Evolutionary conservation across 177 flowering plant genomes (phyloP).

Genomic region (Vitis hybrid): DNA sequence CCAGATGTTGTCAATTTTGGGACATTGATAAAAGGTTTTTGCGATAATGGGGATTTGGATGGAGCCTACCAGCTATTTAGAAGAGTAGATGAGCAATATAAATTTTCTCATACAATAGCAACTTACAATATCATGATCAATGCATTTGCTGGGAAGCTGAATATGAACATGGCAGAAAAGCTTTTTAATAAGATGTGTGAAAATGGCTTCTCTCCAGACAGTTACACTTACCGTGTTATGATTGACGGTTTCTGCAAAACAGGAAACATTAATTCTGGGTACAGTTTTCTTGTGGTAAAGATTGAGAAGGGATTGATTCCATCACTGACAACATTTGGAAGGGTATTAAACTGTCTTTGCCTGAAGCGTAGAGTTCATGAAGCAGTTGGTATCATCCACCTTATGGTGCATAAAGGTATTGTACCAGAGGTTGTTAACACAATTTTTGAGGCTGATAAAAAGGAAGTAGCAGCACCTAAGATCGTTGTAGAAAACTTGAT

Average conservation of each 20-base stretch:
- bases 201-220: slow-evolving; percentile 53
- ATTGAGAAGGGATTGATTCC: slow-evolving; percentile 64
- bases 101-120: slow-evolving; percentile 49
- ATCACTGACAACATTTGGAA: slow-evolving; percentile 66
- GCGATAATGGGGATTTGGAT: slow-evolving; percentile 58
- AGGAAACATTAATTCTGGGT: slow-evolving; percentile 52
- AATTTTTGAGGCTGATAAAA: slow-evolving; percentile 78
- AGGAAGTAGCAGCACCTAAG: slow-evolving; percentile 80
- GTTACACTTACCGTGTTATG: slow-evolving; percentile 71
- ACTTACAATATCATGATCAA: slow-evolving; percentile 75
- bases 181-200: slow-evolving; percentile 63
- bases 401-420: slow-evolving; percentile 70
- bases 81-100: slow-evolving; percentile 38
- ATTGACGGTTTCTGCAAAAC: slow-evolving; percentile 79
- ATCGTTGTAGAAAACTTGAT: slow-evolving; percentile 81
- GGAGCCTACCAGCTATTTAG: slow-evolving; percentile 63
- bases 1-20: slow-evolving; percentile 66
- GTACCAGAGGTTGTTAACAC: slow-evolving; percentile 77
- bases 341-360: slow-evolving; percentile 76
- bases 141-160: slow-evolving; percentile 62
- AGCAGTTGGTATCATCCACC: slow-evolving; percentile 69
- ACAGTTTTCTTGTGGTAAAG: slow-evolving; percentile 49
- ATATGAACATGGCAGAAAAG: slow-evolving; percentile 43
- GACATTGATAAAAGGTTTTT: slow-evolving; percentile 70
- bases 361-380: slow-evolving; percentile 53